These are phyloP conservation scores for Magnolia kwangsiensis DNA, from an alignment of 164 flowering plant species.

Conservation along the genomic window DNA sequence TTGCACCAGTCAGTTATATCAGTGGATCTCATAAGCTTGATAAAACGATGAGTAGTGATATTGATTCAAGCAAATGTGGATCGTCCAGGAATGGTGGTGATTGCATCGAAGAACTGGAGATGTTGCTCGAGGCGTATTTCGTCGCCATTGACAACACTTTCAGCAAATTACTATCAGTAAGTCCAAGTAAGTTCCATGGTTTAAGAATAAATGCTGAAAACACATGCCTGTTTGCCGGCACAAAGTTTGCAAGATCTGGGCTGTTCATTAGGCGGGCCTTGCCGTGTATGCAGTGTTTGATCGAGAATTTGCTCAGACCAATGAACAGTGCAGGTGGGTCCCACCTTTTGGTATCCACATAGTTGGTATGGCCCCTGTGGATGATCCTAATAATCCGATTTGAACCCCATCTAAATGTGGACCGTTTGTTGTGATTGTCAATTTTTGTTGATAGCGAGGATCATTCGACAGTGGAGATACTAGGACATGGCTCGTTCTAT, in stretches of 20 bases:
- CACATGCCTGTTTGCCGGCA: not conserved
- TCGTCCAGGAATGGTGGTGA: constrained; percentile 51
- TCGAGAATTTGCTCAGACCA: not conserved
- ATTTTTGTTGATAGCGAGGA: not conserved
- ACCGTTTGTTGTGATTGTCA: not conserved
- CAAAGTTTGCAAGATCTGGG: not conserved
- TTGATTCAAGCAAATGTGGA: constrained; percentile 59
- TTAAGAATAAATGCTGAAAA: not conserved
- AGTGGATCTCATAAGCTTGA: constrained; percentile 46
- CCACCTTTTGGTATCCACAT: not conserved
- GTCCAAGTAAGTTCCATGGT: constrained; percentile 11
- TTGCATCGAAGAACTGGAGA: constrained; percentile 82
- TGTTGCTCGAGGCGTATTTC: constrained; percentile 99
- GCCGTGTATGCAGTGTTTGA: not conserved
- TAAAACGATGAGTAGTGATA: constrained; percentile 56
- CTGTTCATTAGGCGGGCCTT: not conserved
- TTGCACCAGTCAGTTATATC: constrained; percentile 62
- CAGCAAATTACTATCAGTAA: constrained; percentile 78
- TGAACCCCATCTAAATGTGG: no score
- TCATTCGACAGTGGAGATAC: not conserved
- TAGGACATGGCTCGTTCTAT: not conserved
- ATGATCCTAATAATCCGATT: no score
- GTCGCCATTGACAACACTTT: constrained; percentile 71
- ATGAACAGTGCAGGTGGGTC: not conserved
- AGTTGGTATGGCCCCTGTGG: no score